Evolutionary conservation across 768 basidiomycete genomes (phyloP), one percentile per base, ranked within the genome.

Genomic region (Clitopilus passeckerianus): DNA sequence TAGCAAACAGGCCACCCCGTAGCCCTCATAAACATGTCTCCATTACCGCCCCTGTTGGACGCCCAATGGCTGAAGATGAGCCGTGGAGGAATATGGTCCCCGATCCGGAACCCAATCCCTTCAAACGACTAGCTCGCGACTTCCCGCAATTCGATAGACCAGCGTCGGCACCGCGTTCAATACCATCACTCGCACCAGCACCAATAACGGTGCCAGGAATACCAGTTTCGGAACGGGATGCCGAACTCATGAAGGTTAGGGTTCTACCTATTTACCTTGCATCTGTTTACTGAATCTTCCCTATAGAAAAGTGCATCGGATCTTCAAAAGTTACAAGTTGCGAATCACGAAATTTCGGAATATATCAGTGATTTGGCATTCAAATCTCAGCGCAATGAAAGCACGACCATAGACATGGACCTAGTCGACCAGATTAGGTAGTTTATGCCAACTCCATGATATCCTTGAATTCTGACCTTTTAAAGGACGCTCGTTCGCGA

Each of bases 401-500:
- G 10, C 18, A 18, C 5, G 10, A n/a, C 12, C 12, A 18, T 50
- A 20, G 46, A 50, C 20, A 50, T 50, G 46, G 46, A 22, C 46
- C 22, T 50, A 18, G 46, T 50, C 1, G 46, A 50, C 18, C 9
- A 18, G 5, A 18, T 50, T 9, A 50, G 46, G 46, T 50, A 23
- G 22, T 5, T 12, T 5, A 30, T 30, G 46, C n/a, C 16, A 50
- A 2, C 46, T 10, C 20, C 5, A 7, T 10, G 5, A 23, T 5
- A 5, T 18, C 6, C 46, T 5, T 12, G 5, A 50, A 2, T n/a
- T 18, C 46, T 50, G 12, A 50, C 22, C 16, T 18, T 52, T 6
- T 20, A 46, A 55, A 80, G 81, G 57, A 64, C 68, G n/a, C 63
- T 72, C 33, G 56, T 74, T 8, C 70, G 74, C 20, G 67, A 70